A percentile compares a stretch with the other conserved stretches of the same genome.
Conservation (phyloP, 352 stramenopile genomes). For the Globisporangium okanoganense region DNA sequence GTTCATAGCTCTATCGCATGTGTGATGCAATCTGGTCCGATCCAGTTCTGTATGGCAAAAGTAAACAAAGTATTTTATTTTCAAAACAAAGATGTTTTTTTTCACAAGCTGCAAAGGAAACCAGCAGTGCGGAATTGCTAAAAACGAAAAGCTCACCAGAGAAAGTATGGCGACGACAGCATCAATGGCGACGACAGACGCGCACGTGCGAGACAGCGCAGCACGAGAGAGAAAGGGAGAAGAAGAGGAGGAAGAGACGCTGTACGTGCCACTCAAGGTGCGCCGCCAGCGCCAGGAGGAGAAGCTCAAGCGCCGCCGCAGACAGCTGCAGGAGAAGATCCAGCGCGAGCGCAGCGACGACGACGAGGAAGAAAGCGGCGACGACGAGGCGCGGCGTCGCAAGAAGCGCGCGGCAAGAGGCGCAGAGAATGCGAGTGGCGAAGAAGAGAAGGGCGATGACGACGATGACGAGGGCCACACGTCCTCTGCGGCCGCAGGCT, state of each 20-base stretch:
- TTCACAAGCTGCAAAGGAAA: too few relatives aligned
- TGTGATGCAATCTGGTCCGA: too few relatives aligned
- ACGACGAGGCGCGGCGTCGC: slow-evolving; percentile 2
- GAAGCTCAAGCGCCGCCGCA: slow-evolving; percentile 45
- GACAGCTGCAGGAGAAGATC: slow-evolving; percentile 48
- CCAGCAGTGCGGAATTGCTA: too few relatives aligned
- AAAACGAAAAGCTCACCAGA: too few relatives aligned
- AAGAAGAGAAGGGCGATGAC: not conserved
- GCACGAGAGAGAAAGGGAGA: not conserved
- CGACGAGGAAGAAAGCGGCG: slow-evolving; percentile 15
- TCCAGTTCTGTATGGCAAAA: too few relatives aligned
- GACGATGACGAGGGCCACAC: slow-evolving; percentile 13
- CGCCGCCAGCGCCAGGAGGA: slow-evolving; percentile 67
- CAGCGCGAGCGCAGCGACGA: slow-evolving; percentile 37
- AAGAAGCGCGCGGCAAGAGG: slow-evolving; percentile 2
- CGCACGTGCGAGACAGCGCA: slow-evolving; percentile 6
- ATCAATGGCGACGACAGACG: slow-evolving; percentile 8
- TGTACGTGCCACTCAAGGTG: slow-evolving; percentile 83
- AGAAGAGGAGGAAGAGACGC: slow-evolving; percentile 26
- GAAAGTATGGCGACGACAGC: not conserved
- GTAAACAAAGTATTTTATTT: too few relatives aligned
- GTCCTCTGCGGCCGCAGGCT: slow-evolving; percentile 11
- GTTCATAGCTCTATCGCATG: slow-evolving; percentile 20
- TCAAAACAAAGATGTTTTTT: too few relatives aligned
- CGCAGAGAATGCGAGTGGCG: not conserved